These are phyloP conservation scores for Rosa rugosa DNA, from an alignment of 306 rosid species.

Conservation along the genomic window DNA sequence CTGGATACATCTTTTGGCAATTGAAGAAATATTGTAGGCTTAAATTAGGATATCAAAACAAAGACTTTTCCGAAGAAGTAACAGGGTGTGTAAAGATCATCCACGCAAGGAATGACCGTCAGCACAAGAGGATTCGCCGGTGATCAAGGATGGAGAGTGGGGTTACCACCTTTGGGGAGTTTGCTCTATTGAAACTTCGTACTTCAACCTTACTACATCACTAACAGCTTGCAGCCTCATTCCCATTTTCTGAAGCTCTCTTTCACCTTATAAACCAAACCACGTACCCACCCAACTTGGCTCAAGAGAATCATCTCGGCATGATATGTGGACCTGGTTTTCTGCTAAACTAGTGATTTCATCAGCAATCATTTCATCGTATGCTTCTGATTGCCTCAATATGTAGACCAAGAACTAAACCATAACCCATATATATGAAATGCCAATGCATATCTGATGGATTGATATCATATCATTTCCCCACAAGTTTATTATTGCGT, in stretches of 20 bases:
- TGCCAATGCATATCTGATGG: neutral
- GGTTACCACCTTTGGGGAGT: neutral
- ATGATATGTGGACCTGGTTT: neutral
- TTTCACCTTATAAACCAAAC: slow-evolving; percentile 1
- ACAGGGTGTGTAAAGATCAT: neutral
- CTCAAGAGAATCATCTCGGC: neutral
- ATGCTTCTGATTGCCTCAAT: neutral
- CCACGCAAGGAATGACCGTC: neutral
- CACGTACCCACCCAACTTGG: neutral
- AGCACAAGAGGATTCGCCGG: neutral
- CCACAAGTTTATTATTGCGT: slow-evolving; percentile 3
- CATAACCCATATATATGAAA: neutral
- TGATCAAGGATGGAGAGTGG: neutral
- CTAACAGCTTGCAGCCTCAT: neutral
- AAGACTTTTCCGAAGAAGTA: neutral
- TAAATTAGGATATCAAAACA: neutral
- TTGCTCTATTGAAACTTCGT: neutral
- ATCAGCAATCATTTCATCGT: neutral
- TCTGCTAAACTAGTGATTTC: neutral
- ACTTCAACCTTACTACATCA: neutral
- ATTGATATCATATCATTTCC: neutral
- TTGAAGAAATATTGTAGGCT: neutral
- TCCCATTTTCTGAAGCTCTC: neutral
- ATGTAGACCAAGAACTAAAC: neutral
- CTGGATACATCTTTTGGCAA: neutral